phyloP scores from a whole-genome alignment of 1,139 yeast genomes.

The Kazachstania sp. region DNA sequence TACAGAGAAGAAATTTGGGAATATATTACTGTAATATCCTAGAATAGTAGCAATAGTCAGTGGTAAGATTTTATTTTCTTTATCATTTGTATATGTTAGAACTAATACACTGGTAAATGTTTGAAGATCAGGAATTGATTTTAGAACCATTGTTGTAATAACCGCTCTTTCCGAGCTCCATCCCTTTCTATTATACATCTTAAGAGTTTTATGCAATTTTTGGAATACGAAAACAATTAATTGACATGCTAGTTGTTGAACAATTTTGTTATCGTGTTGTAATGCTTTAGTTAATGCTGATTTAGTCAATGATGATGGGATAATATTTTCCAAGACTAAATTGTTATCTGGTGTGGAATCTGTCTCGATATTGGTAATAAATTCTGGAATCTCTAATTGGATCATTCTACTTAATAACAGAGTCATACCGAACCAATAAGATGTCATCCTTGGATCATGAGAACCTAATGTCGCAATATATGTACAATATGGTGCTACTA shows the following conservation, averaged over 20 bases:
- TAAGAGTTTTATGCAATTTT: conserved; percentile 40
- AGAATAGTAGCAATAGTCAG: conserved; percentile 32
- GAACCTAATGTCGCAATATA: conserved; percentile 49
- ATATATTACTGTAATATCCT: conserved; percentile 29
- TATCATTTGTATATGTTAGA: conserved; percentile 31
- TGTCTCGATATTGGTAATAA: conserved; percentile 23
- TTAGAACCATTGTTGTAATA: conserved; percentile 33
- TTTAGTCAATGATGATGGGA: conserved; percentile 62
- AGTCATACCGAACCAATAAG: conserved; percentile 77
- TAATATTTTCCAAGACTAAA: conserved; percentile 44
- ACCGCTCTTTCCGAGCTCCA: conserved; percentile 36
- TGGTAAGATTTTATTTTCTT: conserved; percentile 35
- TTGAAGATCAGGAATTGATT: conserved; percentile 44
- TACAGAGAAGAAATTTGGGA: conserved; percentile 29
- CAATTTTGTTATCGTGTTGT: conserved; percentile 44
- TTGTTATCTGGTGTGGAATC: conserved; percentile 25
- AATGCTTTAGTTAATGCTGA: conserved; percentile 52
- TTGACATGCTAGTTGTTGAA: conserved; percentile 60
- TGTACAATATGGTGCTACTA: conserved; percentile 63
- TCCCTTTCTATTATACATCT: conserved; percentile 34
- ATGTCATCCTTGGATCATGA: conserved; percentile 64
- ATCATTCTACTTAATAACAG: conserved; percentile 52
- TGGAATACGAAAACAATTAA: conserved; percentile 46
- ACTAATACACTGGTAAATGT: conserved; percentile 34
- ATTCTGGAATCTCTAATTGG: conserved; percentile 43